Evolutionary conservation across 495 filamentous ascomycete species (phyloP).

Genomic region (Bombardia bombarda): DNA sequence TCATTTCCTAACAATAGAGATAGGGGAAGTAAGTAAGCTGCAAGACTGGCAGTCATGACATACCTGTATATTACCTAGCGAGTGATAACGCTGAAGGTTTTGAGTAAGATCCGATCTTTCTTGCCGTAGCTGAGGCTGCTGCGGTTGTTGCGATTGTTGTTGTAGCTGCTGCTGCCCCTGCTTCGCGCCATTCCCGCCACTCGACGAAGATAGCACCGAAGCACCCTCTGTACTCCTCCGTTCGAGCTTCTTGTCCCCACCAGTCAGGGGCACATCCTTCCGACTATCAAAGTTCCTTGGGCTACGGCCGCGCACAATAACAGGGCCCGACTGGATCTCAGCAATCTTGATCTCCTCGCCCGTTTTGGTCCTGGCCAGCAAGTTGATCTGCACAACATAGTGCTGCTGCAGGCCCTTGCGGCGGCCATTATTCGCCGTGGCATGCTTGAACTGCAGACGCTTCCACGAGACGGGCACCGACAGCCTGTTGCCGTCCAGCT

Average conservation of each 20-base stretch:
- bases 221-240: conserved; percentile 11
- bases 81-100: conserved; percentile 28
- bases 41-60: background rate
- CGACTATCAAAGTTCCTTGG: conserved; percentile 62
- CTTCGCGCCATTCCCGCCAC: background rate
- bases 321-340: conserved; percentile 56
- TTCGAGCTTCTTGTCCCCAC: conserved; percentile 34
- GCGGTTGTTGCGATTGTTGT: conserved; percentile 3
- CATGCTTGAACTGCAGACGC: conserved; percentile 83
- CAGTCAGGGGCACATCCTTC: conserved; percentile 56
- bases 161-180: conserved; percentile 6
- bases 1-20: no score
- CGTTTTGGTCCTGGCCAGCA: conserved; percentile 52
- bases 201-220: background rate
- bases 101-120: conserved; percentile 25
- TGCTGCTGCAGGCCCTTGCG: conserved; percentile 65
- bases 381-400: conserved; percentile 57
- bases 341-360: conserved; percentile 50
- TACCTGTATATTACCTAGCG: conserved; percentile 23
- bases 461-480: conserved; percentile 83
- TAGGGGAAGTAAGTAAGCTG: no score
- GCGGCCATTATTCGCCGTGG: conserved; percentile 77
- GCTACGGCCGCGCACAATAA: conserved; percentile 61
- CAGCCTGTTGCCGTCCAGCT: conserved; percentile 56
- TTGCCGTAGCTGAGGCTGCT: background rate